A percentile compares a stretch with the other conserved stretches of the same genome.
Evolutionary conservation across 257 asterid species (phyloP).

Genomic region (Fraxinus quadrangulata): DNA sequence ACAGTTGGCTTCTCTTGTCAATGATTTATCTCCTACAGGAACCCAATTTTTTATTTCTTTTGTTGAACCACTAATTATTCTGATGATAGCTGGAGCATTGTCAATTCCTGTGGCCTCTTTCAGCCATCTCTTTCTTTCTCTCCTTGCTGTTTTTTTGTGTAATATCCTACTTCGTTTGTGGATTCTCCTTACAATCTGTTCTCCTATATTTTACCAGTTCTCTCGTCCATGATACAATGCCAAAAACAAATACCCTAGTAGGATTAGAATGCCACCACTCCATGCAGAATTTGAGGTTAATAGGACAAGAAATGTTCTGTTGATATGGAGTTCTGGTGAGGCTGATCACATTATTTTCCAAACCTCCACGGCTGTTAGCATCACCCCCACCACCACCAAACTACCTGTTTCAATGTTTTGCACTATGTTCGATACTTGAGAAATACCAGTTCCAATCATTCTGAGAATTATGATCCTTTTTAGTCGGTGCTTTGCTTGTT

Average conservation of each 20-base stretch:
- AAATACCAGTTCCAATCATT: no score
- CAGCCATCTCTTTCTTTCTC: constrained; percentile 11
- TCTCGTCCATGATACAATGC: not conserved
- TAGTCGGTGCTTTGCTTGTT: no score
- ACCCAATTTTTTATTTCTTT: not conserved
- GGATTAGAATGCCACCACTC: not conserved
- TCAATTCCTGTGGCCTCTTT: constrained; percentile 5
- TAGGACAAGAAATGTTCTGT: not conserved
- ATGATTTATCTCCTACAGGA: not conserved
- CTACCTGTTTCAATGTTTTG: not conserved
- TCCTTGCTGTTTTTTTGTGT: not conserved
- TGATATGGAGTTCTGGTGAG: no score
- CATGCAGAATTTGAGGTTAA: not conserved
- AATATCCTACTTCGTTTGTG: not conserved
- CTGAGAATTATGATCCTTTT: no score
- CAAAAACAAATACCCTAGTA: not conserved
- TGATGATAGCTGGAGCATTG: not conserved
- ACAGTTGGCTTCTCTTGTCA: constrained; percentile 2
- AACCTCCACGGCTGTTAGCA: not conserved
- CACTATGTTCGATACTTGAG: no score
- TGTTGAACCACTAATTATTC: not conserved
- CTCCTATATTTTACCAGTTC: not conserved
- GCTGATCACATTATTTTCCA: not conserved
- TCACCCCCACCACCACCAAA: not conserved
- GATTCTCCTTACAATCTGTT: not conserved